Conservation (phyloP, 2,329 filamentous ascomycete species). For the Nigrospora sphaerica region DNA sequence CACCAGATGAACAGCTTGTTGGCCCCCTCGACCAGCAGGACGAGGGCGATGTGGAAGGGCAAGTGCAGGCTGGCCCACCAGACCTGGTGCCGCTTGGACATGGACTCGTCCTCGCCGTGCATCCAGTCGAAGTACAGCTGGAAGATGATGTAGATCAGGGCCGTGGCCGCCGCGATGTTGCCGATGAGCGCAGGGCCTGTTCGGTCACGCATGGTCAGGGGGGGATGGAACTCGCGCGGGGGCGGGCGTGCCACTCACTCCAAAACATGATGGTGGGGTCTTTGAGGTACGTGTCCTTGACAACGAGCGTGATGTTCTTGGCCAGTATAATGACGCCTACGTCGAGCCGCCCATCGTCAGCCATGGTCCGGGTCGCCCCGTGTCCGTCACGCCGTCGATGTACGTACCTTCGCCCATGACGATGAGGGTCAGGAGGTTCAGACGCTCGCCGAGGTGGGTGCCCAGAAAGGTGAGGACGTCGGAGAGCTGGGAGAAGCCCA, state of each 20-base stretch:
- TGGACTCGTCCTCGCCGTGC: slow-evolving; percentile 46
- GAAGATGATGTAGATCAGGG: slow-evolving; percentile 38
- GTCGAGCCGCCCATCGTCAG: not conserved
- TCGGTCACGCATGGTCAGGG: not conserved
- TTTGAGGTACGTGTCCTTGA: slow-evolving; percentile 33
- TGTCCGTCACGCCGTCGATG: not conserved
- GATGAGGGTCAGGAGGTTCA: slow-evolving; percentile 57
- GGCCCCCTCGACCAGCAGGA: slow-evolving; percentile 56
- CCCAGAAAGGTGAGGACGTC: slow-evolving; percentile 52
- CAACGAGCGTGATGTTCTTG: slow-evolving; percentile 42
- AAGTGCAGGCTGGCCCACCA: slow-evolving; percentile 53
- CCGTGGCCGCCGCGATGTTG: slow-evolving; percentile 28
- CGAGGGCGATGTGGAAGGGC: slow-evolving; percentile 55
- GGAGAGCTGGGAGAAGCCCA: slow-evolving; percentile 46
- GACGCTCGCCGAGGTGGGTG: slow-evolving; percentile 56
- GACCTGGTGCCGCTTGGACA: slow-evolving; percentile 49
- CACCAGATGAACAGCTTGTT: slow-evolving; percentile 47
- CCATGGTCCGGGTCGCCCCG: too few relatives aligned
- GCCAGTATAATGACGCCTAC: slow-evolving; percentile 39
- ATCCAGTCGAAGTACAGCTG: slow-evolving; percentile 54
- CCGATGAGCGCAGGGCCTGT: slow-evolving; percentile 30
- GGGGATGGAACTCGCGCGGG: not conserved
- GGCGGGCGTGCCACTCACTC: slow-evolving; percentile 9
- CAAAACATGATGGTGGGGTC: slow-evolving; percentile 16
- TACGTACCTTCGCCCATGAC: slow-evolving; percentile 10